These are phyloP conservation scores for Globisporangium yorkense DNA, from an alignment of 352 stramenopile genomes.

Conservation along the genomic window DNA sequence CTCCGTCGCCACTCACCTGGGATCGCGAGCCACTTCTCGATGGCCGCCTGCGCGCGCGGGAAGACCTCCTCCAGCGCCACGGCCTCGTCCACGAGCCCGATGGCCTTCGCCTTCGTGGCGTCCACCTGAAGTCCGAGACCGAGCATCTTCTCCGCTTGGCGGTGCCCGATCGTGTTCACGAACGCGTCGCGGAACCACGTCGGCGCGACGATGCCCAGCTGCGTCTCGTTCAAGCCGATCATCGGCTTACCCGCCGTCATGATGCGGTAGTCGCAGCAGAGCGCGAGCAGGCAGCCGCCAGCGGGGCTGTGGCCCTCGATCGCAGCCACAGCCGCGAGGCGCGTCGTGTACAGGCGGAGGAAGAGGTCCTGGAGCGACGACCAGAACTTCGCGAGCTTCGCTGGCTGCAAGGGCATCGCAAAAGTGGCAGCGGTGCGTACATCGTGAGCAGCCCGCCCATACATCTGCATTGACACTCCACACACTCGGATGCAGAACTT, in stretches of 20 bases:
- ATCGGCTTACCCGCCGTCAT: conserved; percentile 86
- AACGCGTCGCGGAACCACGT: conserved; percentile 82
- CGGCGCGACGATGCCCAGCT: conserved; percentile 88
- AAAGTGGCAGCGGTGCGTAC: background rate
- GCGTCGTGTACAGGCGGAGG: conserved; percentile 90
- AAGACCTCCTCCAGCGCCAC: conserved; percentile 74
- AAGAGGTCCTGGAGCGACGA: conserved; percentile 90
- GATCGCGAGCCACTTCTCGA: conserved; percentile 78
- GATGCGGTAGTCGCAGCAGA: conserved; percentile 93
- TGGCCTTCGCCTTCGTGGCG: conserved; percentile 62
- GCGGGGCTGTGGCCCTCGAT: conserved; percentile 92
- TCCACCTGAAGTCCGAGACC: conserved; percentile 75
- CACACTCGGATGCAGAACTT: background rate
- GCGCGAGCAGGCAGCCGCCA: conserved; percentile 90
- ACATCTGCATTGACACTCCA: too few relatives aligned
- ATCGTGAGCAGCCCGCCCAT: background rate
- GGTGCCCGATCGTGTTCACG: conserved; percentile 81
- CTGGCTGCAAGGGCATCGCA: conserved; percentile 17
- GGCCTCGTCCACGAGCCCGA: conserved; percentile 75
- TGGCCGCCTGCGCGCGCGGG: conserved; percentile 46
- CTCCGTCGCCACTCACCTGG: conserved; percentile 31
- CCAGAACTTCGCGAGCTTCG: conserved; percentile 86
- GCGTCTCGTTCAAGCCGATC: conserved; percentile 94
- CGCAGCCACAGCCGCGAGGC: conserved; percentile 80
- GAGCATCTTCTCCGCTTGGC: conserved; percentile 83